Evolutionary conservation across 345 rosid species (phyloP).

Genomic region (Populus davidiana): DNA sequence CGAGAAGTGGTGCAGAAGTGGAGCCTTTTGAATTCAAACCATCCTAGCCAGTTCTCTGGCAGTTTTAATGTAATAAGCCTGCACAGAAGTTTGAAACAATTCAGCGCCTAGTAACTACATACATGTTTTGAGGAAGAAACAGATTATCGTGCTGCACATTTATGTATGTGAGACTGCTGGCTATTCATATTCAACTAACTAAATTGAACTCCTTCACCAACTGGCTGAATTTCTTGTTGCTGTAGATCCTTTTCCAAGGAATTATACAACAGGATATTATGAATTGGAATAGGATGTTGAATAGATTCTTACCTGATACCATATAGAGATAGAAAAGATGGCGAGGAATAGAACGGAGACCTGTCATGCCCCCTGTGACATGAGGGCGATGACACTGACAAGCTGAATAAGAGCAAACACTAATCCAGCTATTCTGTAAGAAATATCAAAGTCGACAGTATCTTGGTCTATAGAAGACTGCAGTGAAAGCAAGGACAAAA

Average conservation of each 20-base stretch:
- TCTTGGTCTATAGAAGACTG: conserved; percentile 75
- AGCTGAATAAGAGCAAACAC: conserved; percentile 71
- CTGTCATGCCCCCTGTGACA: conserved; percentile 66
- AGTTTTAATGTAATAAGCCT: conserved; percentile 73
- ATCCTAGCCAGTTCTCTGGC: conserved; percentile 90
- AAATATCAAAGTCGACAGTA: conserved; percentile 66
- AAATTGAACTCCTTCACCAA: too few relatives aligned
- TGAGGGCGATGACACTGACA: conserved; percentile 52
- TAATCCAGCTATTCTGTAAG: conserved; percentile 66
- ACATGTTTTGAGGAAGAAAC: too few relatives aligned
- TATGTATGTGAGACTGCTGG: too few relatives aligned
- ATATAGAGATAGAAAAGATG: conserved; percentile 47
- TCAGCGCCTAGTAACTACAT: too few relatives aligned
- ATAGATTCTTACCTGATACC: conserved; percentile 53
- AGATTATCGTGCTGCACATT: too few relatives aligned
- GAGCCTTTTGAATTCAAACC: conserved; percentile 72
- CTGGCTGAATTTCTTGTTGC: too few relatives aligned
- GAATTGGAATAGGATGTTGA: too few relatives aligned
- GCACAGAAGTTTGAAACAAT: conserved; percentile 1
- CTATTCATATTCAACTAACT: too few relatives aligned
- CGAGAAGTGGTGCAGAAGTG: conserved; percentile 77
- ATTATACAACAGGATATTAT: too few relatives aligned
- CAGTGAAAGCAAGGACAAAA: conserved; percentile 3
- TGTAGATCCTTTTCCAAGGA: too few relatives aligned
- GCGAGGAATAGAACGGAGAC: conserved; percentile 53